These are phyloP conservation scores for Cyathus striatus DNA, from an alignment of 768 basidiomycete genomes.

Conservation along the genomic window DNA sequence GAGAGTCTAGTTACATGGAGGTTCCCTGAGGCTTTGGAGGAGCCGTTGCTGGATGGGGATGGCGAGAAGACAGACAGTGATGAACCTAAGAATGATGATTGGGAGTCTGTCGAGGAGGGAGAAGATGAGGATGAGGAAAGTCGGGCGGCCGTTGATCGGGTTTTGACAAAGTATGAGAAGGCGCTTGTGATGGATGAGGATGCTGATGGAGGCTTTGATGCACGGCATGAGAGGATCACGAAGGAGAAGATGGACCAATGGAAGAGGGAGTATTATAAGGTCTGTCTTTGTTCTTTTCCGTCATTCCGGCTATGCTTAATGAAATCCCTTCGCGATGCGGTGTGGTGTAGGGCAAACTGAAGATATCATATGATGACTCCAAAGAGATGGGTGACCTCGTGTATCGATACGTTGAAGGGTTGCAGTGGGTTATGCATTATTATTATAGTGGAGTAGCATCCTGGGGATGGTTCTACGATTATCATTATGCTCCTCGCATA, in stretches of 20 bases:
- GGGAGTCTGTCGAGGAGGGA: conserved; percentile 50
- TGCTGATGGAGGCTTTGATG: conserved; percentile 73
- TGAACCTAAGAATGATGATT: conserved; percentile 31
- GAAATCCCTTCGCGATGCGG: conserved; percentile 3
- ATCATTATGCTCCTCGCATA: conserved; percentile 96
- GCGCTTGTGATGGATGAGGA: conserved; percentile 73
- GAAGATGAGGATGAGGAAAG: conserved; percentile 78
- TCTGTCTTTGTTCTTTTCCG: conserved; percentile 21
- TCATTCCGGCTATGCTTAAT: neutral
- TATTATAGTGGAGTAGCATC: conserved; percentile 97
- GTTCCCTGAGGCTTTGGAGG: conserved; percentile 44
- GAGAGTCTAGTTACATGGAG: conserved; percentile 69
- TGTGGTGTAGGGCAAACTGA: conserved; percentile 69
- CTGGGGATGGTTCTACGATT: conserved; percentile 99
- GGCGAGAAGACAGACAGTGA: conserved; percentile 28
- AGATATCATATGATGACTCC: conserved; percentile 69
- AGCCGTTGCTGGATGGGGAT: conserved; percentile 18
- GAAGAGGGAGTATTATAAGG: conserved; percentile 89
- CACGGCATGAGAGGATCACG: conserved; percentile 64
- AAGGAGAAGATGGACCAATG: conserved; percentile 88
- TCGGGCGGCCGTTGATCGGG: conserved; percentile 68
- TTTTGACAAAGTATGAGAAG: conserved; percentile 83
- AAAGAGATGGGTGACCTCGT: conserved; percentile 65
- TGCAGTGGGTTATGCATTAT: conserved; percentile 99
- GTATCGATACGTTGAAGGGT: conserved; percentile 84